Base-by-base conservation (phyloP, 179 eudicot species). In the Beta macrorhiza region DNA sequence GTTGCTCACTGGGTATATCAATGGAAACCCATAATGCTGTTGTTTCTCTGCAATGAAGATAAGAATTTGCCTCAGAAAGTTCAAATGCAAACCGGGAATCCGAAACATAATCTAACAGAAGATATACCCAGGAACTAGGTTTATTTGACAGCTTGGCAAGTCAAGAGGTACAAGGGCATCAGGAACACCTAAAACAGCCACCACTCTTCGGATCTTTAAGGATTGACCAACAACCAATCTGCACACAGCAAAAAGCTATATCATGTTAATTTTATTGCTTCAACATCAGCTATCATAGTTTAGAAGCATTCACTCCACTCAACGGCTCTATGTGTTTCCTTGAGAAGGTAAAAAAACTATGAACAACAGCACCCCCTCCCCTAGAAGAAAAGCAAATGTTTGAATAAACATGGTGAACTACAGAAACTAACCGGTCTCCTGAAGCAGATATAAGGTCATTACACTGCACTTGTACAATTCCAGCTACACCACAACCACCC, bases 101-200 rank as follows among this genome's bases (percentile, higher is more conserved):
- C 13, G 20, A 63, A n/a, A 74, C 6, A 57, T 32, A 64, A 59
- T 64, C 77, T 32, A 73, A 17, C 45, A 53, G 42, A 45, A 57
- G 55, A 79, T 12, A 75, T 96, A 96, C 99, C 99, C 97, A 55
- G 99, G 91, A 83, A 78, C 83, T 79, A 96, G 82, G 87, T 71
- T 90, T 75, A 94, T 83, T 55, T 89, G 96, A 22, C 88, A 86
- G 77, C 81, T 78, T 74, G 99, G 98, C 78, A 90, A 76, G 80
- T 94, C 91, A 89, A 96, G 93, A 62, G 98, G 98, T 75, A 96
- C 97, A 81, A 96, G 99, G 79, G 99, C 99, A 96, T 96, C 99
- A 42, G 99, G 99, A 81, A 96, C 96, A 22, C 99, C 99, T 82
- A 96, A 88, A 76, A 96, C 78, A 47, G 99, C 92, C 61, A 89